phyloP scores from a whole-genome alignment of 352 stramenopile genomes.

The Pythium rhizo-oryzae region DNA sequence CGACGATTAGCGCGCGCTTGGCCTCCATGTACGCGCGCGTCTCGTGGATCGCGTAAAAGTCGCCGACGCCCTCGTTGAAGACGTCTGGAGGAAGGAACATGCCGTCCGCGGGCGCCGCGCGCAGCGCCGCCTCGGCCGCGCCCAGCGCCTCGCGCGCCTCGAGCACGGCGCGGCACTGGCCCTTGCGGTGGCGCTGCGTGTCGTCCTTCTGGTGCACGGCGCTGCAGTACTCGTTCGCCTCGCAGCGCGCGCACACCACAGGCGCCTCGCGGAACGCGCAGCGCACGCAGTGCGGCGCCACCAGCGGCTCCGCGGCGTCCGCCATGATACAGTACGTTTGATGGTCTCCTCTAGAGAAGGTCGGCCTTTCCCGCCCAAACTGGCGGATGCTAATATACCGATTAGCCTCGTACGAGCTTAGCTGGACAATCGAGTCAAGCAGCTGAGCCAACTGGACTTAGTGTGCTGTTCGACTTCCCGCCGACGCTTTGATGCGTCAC shows the following conservation, averaged over 20 bases:
- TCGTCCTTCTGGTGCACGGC: constrained; percentile 12
- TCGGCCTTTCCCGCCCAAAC: no score
- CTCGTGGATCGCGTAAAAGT: constrained; percentile 2
- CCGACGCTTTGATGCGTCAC: no score
- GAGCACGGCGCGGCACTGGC: constrained; percentile 1
- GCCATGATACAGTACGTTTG: no score
- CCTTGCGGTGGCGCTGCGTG: constrained; percentile 18
- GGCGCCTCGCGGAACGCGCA: constrained; percentile 6
- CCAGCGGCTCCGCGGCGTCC: neutral
- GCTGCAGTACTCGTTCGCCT: constrained; percentile 15
- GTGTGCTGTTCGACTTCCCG: no score
- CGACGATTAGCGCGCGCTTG: neutral
- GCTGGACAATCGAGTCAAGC: no score
- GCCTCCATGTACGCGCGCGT: constrained; percentile 11
- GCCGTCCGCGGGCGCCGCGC: neutral
- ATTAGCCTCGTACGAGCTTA: no score
- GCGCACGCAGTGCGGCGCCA: constrained; percentile 16
- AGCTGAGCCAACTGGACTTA: no score
- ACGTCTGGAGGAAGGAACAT: constrained; percentile 6
- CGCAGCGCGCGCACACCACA: constrained; percentile 8
- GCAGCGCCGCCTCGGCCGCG: constrained; percentile 1
- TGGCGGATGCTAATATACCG: no score
- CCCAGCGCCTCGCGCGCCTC: constrained; percentile 8
- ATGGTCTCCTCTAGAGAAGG: no score
- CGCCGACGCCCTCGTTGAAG: constrained; percentile 2